These are phyloP conservation scores for Chimonanthus praecox DNA, from an alignment of 164 flowering plant genomes.

Conservation along the genomic window DNA sequence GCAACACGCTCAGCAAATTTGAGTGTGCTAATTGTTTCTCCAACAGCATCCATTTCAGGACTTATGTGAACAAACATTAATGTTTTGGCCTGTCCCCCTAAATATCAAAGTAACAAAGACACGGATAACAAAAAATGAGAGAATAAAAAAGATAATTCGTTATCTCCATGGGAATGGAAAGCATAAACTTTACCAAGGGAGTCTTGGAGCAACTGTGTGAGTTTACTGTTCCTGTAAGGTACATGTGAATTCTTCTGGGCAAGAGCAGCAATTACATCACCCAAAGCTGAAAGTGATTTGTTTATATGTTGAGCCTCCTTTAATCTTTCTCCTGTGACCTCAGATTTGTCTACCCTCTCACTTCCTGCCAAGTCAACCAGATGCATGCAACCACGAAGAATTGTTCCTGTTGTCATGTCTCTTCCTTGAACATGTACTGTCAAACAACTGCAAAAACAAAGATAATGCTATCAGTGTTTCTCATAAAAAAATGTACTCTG, in stretches of 20 bases:
- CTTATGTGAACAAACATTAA: conserved; percentile 95
- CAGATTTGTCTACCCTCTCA: conserved; percentile 75
- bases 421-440: conserved; percentile 85
- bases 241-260: conserved; percentile 64
- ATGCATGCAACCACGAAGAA: conserved; percentile 74
- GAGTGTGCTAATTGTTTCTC: conserved; percentile 74
- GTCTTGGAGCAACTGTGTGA: conserved; percentile 81
- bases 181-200: conserved; percentile 52
- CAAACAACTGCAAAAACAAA: conserved; percentile 48
- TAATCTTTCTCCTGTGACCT: conserved; percentile 66
- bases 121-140: background rate
- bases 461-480: background rate
- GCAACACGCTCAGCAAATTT: conserved; percentile 84
- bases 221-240: conserved; percentile 78
- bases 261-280: conserved; percentile 77
- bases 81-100: conserved; percentile 97
- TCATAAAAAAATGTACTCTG: background rate
- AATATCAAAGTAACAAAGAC: background rate
- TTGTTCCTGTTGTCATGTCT: conserved; percentile 53
- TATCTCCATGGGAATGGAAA: background rate
- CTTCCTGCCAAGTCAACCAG: conserved; percentile 88
- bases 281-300: conserved; percentile 77
- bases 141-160: background rate
- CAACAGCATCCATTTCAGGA: conserved; percentile 67
- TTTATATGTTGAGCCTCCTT: conserved; percentile 82